Conservation (phyloP, 306 rosid genomes). For the Betula pendula region DNA sequence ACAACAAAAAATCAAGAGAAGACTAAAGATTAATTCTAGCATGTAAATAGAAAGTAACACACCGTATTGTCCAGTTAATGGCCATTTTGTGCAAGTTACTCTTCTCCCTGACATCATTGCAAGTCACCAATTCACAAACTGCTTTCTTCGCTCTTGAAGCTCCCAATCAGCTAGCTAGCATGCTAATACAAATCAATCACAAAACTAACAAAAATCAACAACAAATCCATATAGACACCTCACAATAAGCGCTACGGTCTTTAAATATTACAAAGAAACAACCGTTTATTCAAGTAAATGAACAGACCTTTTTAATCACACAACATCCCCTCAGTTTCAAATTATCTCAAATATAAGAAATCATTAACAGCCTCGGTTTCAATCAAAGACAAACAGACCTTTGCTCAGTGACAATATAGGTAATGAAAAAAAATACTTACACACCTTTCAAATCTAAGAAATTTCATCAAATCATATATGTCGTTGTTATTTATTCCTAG, state of each 20-base stretch:
- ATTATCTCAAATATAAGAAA: background rate
- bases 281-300: background rate
- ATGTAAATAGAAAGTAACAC: background rate
- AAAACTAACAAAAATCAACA: background rate
- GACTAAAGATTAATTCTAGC: background rate
- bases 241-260: background rate
- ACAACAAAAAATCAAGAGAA: background rate
- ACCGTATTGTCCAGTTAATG: background rate
- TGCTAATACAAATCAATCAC: background rate
- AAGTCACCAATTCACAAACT: background rate
- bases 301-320: background rate
- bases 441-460: background rate
- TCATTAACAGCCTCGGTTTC: background rate
- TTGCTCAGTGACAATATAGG: background rate
- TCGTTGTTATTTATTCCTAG: background rate
- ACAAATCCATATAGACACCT: background rate
- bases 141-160: background rate
- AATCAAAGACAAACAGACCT: background rate
- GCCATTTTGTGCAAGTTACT: background rate
- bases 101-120: constrained; percentile 3
- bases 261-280: background rate
- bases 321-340: background rate
- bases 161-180: background rate
- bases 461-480: background rate
- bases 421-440: background rate